phyloP scores from a whole-genome alignment of 345 rosid genomes.

The Eutrema japonicum region DNA sequence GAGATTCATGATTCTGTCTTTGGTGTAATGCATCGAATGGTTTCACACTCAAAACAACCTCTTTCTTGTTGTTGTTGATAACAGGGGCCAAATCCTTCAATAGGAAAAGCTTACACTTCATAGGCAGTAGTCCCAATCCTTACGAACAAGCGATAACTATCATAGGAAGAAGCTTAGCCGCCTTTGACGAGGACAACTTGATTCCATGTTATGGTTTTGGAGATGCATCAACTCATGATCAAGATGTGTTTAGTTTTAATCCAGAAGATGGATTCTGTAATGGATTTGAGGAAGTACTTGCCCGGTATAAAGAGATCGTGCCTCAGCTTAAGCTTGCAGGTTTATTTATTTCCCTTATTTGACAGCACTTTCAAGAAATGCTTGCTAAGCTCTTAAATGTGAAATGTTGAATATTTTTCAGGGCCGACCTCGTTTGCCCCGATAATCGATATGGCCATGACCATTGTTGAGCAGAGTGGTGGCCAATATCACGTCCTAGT shows the following conservation, averaged over 20 bases:
- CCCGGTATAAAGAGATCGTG: slow-evolving; percentile 74
- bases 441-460: slow-evolving; percentile 87
- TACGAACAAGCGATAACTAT: slow-evolving; percentile 94
- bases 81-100: slow-evolving; percentile 78
- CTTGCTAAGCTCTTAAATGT: slow-evolving; percentile 3
- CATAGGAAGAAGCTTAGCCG: slow-evolving; percentile 81
- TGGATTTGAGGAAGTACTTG: slow-evolving; percentile 93
- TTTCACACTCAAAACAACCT: slow-evolving; percentile 7
- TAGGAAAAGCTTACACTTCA: slow-evolving; percentile 73
- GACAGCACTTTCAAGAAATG: not conserved
- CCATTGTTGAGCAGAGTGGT: slow-evolving; percentile 86
- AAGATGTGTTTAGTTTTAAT: slow-evolving; percentile 85
- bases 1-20: slow-evolving; percentile 31
- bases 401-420: slow-evolving; percentile 34
- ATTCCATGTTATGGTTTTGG: slow-evolving; percentile 99
- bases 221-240: slow-evolving; percentile 97
- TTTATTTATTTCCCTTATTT: slow-evolving; percentile 34
- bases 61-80: slow-evolving; percentile 32
- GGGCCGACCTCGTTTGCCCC: slow-evolving; percentile 99
- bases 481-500: slow-evolving; percentile 94
- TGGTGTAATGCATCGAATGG: slow-evolving; percentile 14
- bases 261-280: slow-evolving; percentile 69
- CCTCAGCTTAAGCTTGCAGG: slow-evolving; percentile 91
- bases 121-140: slow-evolving; percentile 72
- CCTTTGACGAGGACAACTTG: slow-evolving; percentile 88